phyloP scores from a whole-genome alignment of 768 basidiomycete species.

The Collybiopsis luxurians region DNA sequence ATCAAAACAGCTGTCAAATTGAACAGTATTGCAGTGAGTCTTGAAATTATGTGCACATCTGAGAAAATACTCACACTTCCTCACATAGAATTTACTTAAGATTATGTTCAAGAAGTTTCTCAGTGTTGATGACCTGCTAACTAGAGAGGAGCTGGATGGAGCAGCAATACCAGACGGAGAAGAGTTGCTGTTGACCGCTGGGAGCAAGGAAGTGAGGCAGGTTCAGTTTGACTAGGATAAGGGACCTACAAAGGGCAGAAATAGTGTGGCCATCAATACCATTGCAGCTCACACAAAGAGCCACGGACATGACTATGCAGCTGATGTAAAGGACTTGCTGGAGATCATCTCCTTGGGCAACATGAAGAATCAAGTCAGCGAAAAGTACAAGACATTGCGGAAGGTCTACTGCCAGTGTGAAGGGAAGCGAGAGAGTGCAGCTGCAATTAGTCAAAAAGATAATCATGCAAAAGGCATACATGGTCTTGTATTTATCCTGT shows the following conservation, averaged over 20 bases:
- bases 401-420: background rate
- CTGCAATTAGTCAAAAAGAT: background rate
- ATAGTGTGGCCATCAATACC: background rate
- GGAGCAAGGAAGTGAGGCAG: background rate
- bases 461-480: background rate
- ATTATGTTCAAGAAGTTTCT: background rate
- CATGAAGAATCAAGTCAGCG: background rate
- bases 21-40: background rate
- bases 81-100: background rate
- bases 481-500: background rate
- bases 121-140: background rate
- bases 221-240: background rate
- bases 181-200: background rate
- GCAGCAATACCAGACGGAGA: background rate
- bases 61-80: background rate
- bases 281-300: background rate
- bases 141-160: background rate
- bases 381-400: background rate
- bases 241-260: background rate
- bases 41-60: background rate
- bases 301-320: background rate
- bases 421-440: background rate
- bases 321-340: background rate
- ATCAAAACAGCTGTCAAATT: background rate
- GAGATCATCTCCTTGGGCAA: background rate